Conservation (phyloP, 2,329 filamentous ascomycete genomes). For the Alternaria sp. region DNA sequence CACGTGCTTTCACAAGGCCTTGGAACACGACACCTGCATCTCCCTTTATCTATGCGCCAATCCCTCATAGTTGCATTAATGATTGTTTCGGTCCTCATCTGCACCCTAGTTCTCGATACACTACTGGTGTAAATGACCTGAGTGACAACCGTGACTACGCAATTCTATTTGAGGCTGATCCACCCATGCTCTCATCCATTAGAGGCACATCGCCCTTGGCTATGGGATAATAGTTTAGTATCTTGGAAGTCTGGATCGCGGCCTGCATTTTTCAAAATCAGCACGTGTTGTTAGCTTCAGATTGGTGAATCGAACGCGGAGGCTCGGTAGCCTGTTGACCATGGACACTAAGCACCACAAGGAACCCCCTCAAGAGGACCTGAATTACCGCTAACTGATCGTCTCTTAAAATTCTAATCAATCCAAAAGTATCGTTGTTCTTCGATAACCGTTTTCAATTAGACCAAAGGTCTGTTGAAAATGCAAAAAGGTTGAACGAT, state of each 20-base stretch:
- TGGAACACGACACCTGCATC: background rate
- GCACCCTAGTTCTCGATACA: background rate
- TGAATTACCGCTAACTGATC: too few species aligned
- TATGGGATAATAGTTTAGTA: background rate
- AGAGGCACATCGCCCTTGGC: background rate
- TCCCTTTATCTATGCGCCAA: background rate
- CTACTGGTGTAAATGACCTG: background rate
- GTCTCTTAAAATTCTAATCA: too few species aligned
- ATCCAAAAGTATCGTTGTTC: too few species aligned
- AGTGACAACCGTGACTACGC: background rate
- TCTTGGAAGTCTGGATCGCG: background rate
- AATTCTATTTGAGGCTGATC: background rate
- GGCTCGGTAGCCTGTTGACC: too few species aligned
- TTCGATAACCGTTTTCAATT: too few species aligned
- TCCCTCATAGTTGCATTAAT: background rate
- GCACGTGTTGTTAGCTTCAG: background rate
- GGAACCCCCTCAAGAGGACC: too few species aligned
- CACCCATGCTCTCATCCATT: background rate
- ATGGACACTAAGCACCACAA: too few species aligned
- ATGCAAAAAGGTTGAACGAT: too few species aligned
- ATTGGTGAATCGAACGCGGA: background rate
- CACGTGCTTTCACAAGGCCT: background rate
- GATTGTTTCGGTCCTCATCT: background rate
- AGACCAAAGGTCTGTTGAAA: too few species aligned
- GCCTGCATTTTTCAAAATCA: background rate